Base-by-base conservation (phyloP, 495 filamentous ascomycete species). In the Xylaria intraflava region DNA sequence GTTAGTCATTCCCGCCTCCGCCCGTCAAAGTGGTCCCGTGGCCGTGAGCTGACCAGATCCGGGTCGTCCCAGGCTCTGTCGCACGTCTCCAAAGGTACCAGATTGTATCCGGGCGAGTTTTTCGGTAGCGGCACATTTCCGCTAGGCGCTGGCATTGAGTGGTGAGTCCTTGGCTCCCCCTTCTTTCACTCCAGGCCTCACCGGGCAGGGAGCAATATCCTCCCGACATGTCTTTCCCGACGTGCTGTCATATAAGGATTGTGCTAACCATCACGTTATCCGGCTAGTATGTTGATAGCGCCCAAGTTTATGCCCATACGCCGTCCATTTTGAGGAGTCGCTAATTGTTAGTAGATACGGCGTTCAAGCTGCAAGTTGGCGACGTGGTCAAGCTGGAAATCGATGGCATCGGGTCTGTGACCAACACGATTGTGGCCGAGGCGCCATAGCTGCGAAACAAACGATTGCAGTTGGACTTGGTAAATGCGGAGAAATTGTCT, bases 121-220 rank as follows among this genome's bases (percentile, higher is more conserved):
- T 56, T 56, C 16, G 53, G 53, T 11, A 56, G 53, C 38, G 53
- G 53, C 16, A 56, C 53, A 9, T 50, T 56, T 23, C 53, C 53
- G 1, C 7, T 35, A 2, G 53, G 53, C 16, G 53, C 53, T 29
- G 53, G 53, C 9, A 56, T 56, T 31, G 53, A 56, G 38, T n/a
- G 52, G 52, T 55, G 11, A 17, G 52, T 55, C 12, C 24, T 43
- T 24, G 9, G 27, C 24, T 33, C 19, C n/a, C 14, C 17, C 0
- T 8, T 14, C 20, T 9, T 4, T 29, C 27, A 4, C 4, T 29
- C 27, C 27, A 4, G 27, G 4, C 4, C 4, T 9, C 27, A 29
- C 27, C 4, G 27, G 4, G 9, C 27, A 4, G 9, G 4, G 9
- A 29, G 4, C 27, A 29, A 29, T 4, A 4, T 29, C 9, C 5